Percentiles rank a stretch among this genome's conserved stretches.
Evolutionary conservation across 2,329 filamentous ascomycete genomes (phyloP).

Genomic region (Juglanconis sp.): DNA sequence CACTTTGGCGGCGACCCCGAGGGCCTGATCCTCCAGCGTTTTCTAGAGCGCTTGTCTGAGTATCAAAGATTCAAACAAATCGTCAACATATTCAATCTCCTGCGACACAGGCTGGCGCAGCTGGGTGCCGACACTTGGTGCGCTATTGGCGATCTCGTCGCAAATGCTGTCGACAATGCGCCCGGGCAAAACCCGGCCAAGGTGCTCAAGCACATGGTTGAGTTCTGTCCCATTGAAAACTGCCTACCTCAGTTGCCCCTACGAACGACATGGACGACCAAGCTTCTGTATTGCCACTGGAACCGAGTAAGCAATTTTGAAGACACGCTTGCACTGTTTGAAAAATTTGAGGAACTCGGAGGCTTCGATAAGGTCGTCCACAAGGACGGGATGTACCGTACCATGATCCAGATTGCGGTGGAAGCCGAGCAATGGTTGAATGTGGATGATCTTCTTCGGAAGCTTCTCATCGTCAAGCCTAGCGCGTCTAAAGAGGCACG

Average conservation of each 20-base stretch:
- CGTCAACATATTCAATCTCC: conserved; percentile 31
- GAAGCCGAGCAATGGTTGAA: conserved; percentile 30
- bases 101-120: conserved; percentile 25
- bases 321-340: conserved; percentile 26
- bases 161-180: conserved; percentile 29
- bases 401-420: conserved; percentile 39
- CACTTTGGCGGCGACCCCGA: conserved; percentile 22
- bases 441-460: conserved; percentile 29
- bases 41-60: conserved; percentile 29
- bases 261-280: conserved; percentile 34
- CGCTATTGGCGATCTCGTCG: conserved; percentile 28
- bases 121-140: conserved; percentile 7
- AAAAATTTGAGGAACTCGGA: conserved; percentile 15
- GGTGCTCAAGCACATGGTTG: conserved; percentile 29
- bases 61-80: conserved; percentile 29
- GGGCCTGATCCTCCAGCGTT: conserved; percentile 27
- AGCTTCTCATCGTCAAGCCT: conserved; percentile 26
- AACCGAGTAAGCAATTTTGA: conserved; percentile 24
- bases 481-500: conserved; percentile 28
- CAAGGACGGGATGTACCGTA: conserved; percentile 32
- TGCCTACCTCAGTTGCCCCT: conserved; percentile 20
- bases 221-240: conserved; percentile 20
- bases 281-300: conserved; percentile 36
- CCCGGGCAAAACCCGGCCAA: conserved; percentile 25
- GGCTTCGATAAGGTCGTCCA: conserved; percentile 27